Conservation (phyloP, 768 basidiomycete genomes). For the Pholiota molesta region DNA sequence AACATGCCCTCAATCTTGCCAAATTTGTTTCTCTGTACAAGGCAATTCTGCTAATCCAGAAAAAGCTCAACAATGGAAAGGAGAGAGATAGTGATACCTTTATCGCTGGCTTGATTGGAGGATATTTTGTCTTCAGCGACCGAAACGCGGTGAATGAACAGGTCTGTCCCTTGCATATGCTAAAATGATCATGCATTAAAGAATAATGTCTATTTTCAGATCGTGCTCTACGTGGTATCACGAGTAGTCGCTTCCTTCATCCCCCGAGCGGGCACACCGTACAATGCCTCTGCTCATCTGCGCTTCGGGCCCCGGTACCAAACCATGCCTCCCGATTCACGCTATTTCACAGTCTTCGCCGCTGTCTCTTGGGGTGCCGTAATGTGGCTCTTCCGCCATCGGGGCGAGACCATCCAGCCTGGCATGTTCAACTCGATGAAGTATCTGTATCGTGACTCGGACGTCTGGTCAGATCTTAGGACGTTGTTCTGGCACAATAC, state of each 20-base stretch:
- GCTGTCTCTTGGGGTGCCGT: slow-evolving; percentile 93
- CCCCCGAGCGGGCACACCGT: slow-evolving; percentile 68
- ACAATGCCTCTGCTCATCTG: slow-evolving; percentile 46
- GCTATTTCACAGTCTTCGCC: slow-evolving; percentile 85
- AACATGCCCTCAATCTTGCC: slow-evolving; percentile 90
- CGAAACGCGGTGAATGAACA: slow-evolving; percentile 90
- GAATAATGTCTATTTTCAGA: slow-evolving; percentile 47
- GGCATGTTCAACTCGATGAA: slow-evolving; percentile 97
- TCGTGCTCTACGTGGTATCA: slow-evolving; percentile 94
- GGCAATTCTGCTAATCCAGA: slow-evolving; percentile 79
- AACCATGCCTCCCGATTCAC: slow-evolving; percentile 84
- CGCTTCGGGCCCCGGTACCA: slow-evolving; percentile 47
- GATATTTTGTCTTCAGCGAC: slow-evolving; percentile 87
- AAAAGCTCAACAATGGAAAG: slow-evolving; percentile 80
- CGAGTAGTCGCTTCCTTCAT: slow-evolving; percentile 91
- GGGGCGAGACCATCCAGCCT: slow-evolving; percentile 89
- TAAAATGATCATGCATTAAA: neutral
- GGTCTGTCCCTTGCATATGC: slow-evolving; percentile 45
- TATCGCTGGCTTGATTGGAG: slow-evolving; percentile 89
- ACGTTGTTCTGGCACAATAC: slow-evolving; percentile 93
- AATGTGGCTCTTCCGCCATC: slow-evolving; percentile 93
- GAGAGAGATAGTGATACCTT: slow-evolving; percentile 84
- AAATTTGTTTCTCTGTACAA: slow-evolving; percentile 97
- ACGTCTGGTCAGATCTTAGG: slow-evolving; percentile 78
- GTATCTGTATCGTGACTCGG: slow-evolving; percentile 94